These are phyloP conservation scores for Persicaria maculosa DNA, from an alignment of 148 eudicot species.

Conservation along the genomic window DNA sequence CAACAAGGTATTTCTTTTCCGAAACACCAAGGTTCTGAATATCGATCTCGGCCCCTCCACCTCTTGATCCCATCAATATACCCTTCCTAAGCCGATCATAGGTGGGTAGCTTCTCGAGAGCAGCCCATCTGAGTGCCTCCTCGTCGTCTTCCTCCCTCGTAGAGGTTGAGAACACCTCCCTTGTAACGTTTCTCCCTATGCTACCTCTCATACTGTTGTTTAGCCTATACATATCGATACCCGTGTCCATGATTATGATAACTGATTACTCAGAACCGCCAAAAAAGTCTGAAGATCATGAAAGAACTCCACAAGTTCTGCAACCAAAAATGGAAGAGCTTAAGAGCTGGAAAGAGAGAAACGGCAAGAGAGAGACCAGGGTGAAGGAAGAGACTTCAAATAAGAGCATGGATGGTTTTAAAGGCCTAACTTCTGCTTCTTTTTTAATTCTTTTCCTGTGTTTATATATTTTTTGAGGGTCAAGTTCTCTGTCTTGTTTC, in stretches of 20 bases:
- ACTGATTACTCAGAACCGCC: neutral
- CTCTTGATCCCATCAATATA: slow-evolving; percentile 24
- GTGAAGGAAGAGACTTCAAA: neutral
- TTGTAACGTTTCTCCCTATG: slow-evolving; percentile 19
- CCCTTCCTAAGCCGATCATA: slow-evolving; percentile 33
- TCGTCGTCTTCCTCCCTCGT: slow-evolving; percentile 30
- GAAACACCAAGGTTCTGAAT: slow-evolving; percentile 20
- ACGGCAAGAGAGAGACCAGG: neutral
- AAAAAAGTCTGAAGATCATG: neutral
- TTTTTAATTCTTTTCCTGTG: neutral
- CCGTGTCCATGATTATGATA: slow-evolving; percentile 13
- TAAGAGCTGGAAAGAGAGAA: too few relatives aligned
- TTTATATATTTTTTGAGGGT: neutral
- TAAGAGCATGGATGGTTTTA: neutral
- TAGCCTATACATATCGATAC: slow-evolving; percentile 14
- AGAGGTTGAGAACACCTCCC: slow-evolving; percentile 27
- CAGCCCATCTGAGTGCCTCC: slow-evolving; percentile 38
- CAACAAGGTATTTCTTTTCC: slow-evolving; percentile 26
- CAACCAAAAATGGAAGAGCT: neutral
- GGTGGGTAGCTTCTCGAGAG: slow-evolving; percentile 34
- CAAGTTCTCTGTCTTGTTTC: slow-evolving; percentile 3
- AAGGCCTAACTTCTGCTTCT: too few relatives aligned
- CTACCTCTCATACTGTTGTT: slow-evolving; percentile 20
- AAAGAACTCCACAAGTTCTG: neutral
- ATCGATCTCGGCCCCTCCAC: slow-evolving; percentile 24